Evolutionary conservation across 192 early-diverging fungal species (phyloP), one percentile per base, ranked within the genome.

Genomic region (Endogone sp.): DNA sequence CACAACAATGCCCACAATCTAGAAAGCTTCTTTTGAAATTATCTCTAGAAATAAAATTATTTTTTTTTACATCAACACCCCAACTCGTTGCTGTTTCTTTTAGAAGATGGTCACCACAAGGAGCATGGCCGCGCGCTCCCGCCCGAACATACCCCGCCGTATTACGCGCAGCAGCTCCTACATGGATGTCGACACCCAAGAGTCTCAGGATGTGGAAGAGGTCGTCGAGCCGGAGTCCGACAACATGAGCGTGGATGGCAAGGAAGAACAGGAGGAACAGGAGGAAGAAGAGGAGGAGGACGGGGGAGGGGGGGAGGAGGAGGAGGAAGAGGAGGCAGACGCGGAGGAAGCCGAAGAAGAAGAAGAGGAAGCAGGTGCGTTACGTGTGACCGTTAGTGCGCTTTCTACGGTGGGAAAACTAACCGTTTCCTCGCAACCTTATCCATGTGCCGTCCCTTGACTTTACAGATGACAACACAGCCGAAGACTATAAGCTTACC

Each of bases 401-500:
- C n/a, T n/a, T n/a, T n/a, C n/a, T n/a, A n/a, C n/a, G n/a, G n/a
- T n/a, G n/a, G n/a, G n/a, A 49, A 49, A 49, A 16, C 37, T 49
- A 49, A 49, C 37, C 16, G 9, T 49, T 11, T 49, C 37, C 0
- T 49, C 37, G 16, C 16, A 16, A 49, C 37, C 6, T 49, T 49
- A 11, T 16, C 9, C 37, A 49, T 16, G 37, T 16, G 37, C 37
- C 37, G 16, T 11, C 37, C 37, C 37, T 6, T 16, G 37, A 49
- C 6, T 49, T n/a, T 49, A 16, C 37, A 49, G 16, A 49, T 16
- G 9, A 11, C 9, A 49, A 49, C 37, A 1, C 6, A 49, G 37
- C 16, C 37, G 69, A 71, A 56, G 65, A 67, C 11, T 58, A 70
- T 8, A 61, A 71, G 58, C 55, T 71, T 16, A 67, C 30, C 55